These are phyloP conservation scores for Aspergillus neotritici DNA, from an alignment of 2,329 filamentous ascomycete species.

Conservation along the genomic window DNA sequence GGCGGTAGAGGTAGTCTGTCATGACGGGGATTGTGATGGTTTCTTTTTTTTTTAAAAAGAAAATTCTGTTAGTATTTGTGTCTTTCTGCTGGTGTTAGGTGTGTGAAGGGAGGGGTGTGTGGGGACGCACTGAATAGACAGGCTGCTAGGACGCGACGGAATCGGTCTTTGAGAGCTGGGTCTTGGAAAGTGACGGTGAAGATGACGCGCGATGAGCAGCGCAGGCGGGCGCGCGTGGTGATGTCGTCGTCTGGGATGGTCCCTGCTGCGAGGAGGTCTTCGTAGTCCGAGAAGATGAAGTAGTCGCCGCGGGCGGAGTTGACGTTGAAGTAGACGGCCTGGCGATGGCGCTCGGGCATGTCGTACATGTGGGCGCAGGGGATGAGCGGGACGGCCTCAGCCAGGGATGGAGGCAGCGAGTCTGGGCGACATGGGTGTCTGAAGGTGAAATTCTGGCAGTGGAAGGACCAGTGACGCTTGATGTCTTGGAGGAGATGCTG, in stretches of 20 bases:
- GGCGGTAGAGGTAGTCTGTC: conserved; percentile 28
- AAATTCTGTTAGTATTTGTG: neutral
- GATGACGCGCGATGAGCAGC: conserved; percentile 22
- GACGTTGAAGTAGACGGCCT: conserved; percentile 27
- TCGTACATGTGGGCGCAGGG: conserved; percentile 25
- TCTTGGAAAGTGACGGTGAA: conserved; percentile 20
- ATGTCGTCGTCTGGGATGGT: conserved; percentile 6
- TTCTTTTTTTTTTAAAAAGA: conserved; percentile 16
- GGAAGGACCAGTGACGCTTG: conserved; percentile 29
- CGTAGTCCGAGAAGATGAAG: conserved; percentile 31
- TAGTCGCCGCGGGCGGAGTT: conserved; percentile 26
- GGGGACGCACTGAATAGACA: conserved; percentile 25
- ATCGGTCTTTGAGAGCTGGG: conserved; percentile 26
- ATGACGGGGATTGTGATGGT: conserved; percentile 22
- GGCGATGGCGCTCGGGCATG: conserved; percentile 32
- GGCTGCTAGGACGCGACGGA: conserved; percentile 29
- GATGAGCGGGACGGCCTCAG: conserved; percentile 21
- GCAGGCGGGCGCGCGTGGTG: neutral
- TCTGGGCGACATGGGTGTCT: conserved; percentile 14
- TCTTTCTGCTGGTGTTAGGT: conserved; percentile 4
- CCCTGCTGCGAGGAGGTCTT: conserved; percentile 10
- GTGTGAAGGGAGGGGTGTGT: neutral
- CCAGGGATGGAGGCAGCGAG: conserved; percentile 17
- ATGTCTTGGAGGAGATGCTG: conserved; percentile 32
- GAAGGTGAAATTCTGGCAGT: conserved; percentile 20